These are phyloP conservation scores for Chiua sp. DNA, from an alignment of 1,284 basidiomycete genomes.

Conservation along the genomic window DNA sequence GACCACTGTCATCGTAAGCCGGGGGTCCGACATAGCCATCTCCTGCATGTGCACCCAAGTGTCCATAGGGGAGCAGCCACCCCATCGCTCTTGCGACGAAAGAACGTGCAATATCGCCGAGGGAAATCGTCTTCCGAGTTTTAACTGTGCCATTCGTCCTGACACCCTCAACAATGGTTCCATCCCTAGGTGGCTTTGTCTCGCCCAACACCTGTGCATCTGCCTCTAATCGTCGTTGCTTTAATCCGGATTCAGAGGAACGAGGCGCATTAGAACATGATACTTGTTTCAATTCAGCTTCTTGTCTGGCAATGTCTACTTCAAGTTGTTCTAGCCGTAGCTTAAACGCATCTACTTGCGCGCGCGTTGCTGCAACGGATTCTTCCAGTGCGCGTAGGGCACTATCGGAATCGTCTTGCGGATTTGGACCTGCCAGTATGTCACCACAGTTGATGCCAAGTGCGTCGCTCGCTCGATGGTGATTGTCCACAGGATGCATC, in stretches of 20 bases:
- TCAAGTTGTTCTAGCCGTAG: slow-evolving; percentile 33
- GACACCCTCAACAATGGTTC: background rate
- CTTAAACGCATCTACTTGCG: slow-evolving; percentile 30
- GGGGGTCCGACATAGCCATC: background rate
- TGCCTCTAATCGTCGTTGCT: slow-evolving; percentile 3
- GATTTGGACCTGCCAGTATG: background rate
- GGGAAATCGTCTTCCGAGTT: slow-evolving; percentile 8
- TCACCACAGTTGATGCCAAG: background rate
- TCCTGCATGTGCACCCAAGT: background rate
- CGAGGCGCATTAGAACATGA: background rate
- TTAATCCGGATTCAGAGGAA: background rate
- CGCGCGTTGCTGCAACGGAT: slow-evolving; percentile 29
- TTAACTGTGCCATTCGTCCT: background rate
- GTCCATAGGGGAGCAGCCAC: slow-evolving; percentile 33
- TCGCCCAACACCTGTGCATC: background rate
- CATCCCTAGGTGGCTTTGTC: background rate
- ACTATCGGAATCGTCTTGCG: slow-evolving; percentile 7
- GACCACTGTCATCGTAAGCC: background rate
- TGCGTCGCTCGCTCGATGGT: background rate
- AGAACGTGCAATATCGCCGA: slow-evolving; percentile 18
- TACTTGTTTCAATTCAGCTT: slow-evolving; percentile 9
- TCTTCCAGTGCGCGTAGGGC: slow-evolving; percentile 22
- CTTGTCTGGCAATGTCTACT: slow-evolving; percentile 22
- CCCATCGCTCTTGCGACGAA: slow-evolving; percentile 23
- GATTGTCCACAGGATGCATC: background rate